phyloP scores from a whole-genome alignment of 116 monocot species.

The Dioscorea cayenensis region DNA sequence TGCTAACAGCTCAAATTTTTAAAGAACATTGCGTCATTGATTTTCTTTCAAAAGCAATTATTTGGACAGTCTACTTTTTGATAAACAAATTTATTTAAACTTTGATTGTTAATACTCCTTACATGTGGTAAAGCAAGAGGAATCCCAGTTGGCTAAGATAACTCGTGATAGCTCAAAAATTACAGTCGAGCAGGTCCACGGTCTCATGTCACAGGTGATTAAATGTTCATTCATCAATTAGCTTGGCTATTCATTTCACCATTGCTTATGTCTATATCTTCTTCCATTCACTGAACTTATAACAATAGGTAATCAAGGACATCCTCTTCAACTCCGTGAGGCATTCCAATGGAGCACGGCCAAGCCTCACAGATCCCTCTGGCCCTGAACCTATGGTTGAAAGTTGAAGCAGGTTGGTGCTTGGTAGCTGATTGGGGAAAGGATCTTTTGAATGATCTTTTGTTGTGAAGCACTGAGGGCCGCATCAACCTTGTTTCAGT shows the following conservation, averaged over 20 bases:
- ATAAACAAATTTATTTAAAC: not conserved
- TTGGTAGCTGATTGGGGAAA: too few species aligned
- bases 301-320: constrained; percentile 75
- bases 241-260: not conserved
- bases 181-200: constrained; percentile 91
- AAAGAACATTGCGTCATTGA: too few species aligned
- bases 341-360: constrained; percentile 22
- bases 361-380: constrained; percentile 27
- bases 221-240: not conserved
- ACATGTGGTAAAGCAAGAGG: constrained; percentile 42
- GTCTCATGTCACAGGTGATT: constrained; percentile 94
- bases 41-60: too few species aligned
- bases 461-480: too few species aligned
- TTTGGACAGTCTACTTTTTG: not conserved
- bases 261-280: not conserved
- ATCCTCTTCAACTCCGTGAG: constrained; percentile 74
- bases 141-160: constrained; percentile 89
- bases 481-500: too few species aligned
- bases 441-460: too few species aligned
- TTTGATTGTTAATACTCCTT: not conserved
- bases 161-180: constrained; percentile 94
- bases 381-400: constrained; percentile 81
- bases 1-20: too few species aligned
- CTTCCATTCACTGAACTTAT: too few species aligned
- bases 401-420: constrained; percentile 13